phyloP scores from a whole-genome alignment of 2,329 filamentous ascomycete species.

The Anisogramma anomala region DNA sequence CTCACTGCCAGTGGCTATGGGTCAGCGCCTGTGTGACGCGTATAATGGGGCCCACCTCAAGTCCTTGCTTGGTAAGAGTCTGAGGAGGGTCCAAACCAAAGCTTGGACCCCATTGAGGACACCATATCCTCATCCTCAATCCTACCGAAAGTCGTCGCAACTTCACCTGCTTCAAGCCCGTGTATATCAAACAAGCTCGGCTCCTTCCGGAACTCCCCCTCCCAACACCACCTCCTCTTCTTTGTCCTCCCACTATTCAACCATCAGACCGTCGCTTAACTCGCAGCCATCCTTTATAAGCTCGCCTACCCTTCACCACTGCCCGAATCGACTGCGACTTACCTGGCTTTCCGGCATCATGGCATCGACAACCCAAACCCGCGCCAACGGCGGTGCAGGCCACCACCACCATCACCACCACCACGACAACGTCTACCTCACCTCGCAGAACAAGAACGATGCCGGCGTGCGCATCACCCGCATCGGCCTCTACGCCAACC shows the following conservation, averaged over 20 bases:
- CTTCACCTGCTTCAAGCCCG: slow-evolving; percentile 12
- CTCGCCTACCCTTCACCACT: slow-evolving; percentile 12
- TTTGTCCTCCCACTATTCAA: slow-evolving; percentile 10
- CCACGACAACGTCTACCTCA: slow-evolving; percentile 73
- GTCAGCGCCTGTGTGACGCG: slow-evolving; percentile 6
- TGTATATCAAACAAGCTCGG: slow-evolving; percentile 22
- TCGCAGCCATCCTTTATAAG: slow-evolving; percentile 8
- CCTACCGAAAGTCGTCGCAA: too few relatives aligned
- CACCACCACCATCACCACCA: slow-evolving; percentile 42
- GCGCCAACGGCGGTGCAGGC: slow-evolving; percentile 39
- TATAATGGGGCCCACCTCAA: slow-evolving; percentile 9
- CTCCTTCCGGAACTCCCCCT: slow-evolving; percentile 14
- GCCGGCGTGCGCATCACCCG: slow-evolving; percentile 88
- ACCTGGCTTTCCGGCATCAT: slow-evolving; percentile 20
- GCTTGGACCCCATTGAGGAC: background rate
- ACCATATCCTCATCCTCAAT: background rate
- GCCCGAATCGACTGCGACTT: slow-evolving; percentile 8
- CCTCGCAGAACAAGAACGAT: slow-evolving; percentile 75
- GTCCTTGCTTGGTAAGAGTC: background rate
- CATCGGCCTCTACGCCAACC: slow-evolving; percentile 77
- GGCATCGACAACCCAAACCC: slow-evolving; percentile 18
- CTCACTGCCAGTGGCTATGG: background rate
- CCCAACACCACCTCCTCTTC: slow-evolving; percentile 13
- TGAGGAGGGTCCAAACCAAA: background rate
- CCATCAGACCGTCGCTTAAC: slow-evolving; percentile 5